Evolutionary conservation across 2,329 filamentous ascomycete species (phyloP), one percentile per base, ranked within the genome.

Genomic region (Diplocarpon rosae): DNA sequence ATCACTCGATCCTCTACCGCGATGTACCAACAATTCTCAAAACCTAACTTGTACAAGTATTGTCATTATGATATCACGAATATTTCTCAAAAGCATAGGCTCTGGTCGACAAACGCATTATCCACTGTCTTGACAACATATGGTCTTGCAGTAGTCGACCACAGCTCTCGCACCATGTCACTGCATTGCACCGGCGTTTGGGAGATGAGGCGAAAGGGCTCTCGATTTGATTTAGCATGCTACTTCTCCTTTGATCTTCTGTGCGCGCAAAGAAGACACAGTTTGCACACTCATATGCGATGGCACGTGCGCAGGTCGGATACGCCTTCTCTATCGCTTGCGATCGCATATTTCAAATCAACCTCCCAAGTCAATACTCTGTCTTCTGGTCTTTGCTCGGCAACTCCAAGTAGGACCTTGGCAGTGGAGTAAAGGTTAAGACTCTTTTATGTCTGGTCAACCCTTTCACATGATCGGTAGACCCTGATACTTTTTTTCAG

Each of bases 261-360:
- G 4, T 32, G 33, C 33, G 33, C 33, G 34, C 38, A 36, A 39
- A 51, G 50, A 55, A 52, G 56, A 57, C 52, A 59, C 61, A 60
- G 58, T 61, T 56, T 59, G 59, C 57, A 56, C 56, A 56, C 53
- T 47, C 50, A 56, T 56, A 45, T 55, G 59, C 60, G 61, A 64
- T 63, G 62, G 62, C 62, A 65, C 63, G 60, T 62, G 61, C 62
- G 63, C 65, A 62, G 61, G 63, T 62, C 63, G 59, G 62, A 59
- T 56, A 60, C 63, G 63, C 61, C 62, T 63, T 65, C 61, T 55
- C 66, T 67, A 67, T 63, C 58, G 52, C 46, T 51, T 54, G 49
- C 52, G 49, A 46, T 36, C 46, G 49, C 47, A 46, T 33, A 46
- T 39, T 49, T 39, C 24, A n/a, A 29, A 14, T 13, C 11, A 14